phyloP scores from a whole-genome alignment of 2,329 filamentous ascomycete genomes.

The Verticillium longisporum region DNA sequence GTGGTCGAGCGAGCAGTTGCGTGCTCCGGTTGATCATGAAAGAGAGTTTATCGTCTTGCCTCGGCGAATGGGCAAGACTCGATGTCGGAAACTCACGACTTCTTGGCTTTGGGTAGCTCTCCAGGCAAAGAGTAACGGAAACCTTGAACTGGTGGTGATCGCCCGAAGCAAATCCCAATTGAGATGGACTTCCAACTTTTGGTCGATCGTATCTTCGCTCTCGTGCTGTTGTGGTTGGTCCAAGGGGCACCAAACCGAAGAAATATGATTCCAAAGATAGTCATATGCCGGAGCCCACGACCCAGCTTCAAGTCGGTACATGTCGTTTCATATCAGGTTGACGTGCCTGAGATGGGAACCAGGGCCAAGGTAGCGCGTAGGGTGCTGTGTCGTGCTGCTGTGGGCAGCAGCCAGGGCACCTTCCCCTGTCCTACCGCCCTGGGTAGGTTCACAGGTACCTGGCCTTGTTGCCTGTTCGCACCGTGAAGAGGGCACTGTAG shows the following conservation, averaged over 20 bases:
- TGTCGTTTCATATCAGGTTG: not conserved
- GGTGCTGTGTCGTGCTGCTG: not conserved
- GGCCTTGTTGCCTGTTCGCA: not conserved
- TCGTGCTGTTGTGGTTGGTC: too few species aligned
- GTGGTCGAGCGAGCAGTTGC: not conserved
- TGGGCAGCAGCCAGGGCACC: not conserved
- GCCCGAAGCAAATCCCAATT: too few species aligned
- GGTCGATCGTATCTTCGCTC: too few species aligned
- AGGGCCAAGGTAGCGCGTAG: not conserved
- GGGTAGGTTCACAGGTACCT: too few species aligned
- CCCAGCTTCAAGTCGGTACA: not conserved
- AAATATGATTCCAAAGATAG: not conserved
- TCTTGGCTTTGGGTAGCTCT: too few species aligned
- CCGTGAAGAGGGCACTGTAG: not conserved
- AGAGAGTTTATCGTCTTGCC: not conserved
- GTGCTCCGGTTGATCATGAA: not conserved
- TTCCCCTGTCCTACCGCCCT: not conserved
- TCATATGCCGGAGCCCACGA: not conserved
- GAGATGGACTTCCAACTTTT: too few species aligned
- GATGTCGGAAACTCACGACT: too few species aligned
- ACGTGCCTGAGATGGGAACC: not conserved
- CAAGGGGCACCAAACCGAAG: too few species aligned
- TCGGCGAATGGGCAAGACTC: not conserved
- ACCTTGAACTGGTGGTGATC: too few species aligned
- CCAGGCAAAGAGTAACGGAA: too few species aligned